Percentiles rank a stretch among this genome's conserved stretches.
Evolutionary conservation across 2,329 filamentous ascomycete species (phyloP).

Genomic region (Aspergillus sergii): DNA sequence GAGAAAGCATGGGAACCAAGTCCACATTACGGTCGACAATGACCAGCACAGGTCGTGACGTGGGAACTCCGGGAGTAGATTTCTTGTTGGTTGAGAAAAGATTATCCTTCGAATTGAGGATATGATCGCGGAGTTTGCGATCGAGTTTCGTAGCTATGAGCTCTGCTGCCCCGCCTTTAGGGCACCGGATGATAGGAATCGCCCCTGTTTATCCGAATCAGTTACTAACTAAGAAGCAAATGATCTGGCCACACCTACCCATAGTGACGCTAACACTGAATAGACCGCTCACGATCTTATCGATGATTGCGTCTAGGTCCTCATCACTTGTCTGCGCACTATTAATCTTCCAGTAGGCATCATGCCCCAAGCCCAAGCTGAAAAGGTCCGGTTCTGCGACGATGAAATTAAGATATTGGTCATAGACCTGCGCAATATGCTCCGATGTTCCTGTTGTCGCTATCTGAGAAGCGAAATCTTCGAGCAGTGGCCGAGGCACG

Average conservation of each 20-base stretch:
- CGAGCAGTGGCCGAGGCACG: conserved; percentile 82
- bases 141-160: conserved; percentile 94
- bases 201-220: conserved; percentile 59
- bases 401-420: conserved; percentile 97
- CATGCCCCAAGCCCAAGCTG: conserved; percentile 87
- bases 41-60: conserved; percentile 83
- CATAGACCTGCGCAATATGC: conserved; percentile 86
- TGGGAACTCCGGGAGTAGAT: conserved; percentile 64
- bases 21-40: conserved; percentile 96
- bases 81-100: conserved; percentile 75
- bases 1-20: conserved; percentile 96
- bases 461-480: conserved; percentile 91
- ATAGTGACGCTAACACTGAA: conserved; percentile 99
- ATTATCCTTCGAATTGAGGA: conserved; percentile 97
- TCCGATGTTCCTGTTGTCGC: conserved; percentile 83
- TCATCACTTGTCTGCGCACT: conserved; percentile 89
- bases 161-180: conserved; percentile 89
- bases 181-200: conserved; percentile 93
- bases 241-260: conserved; percentile 60
- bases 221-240: background rate
- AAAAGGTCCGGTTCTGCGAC: conserved; percentile 95
- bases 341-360: conserved; percentile 95
- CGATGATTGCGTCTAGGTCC: conserved; percentile 81
- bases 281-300: conserved; percentile 91
- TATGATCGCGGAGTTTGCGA: conserved; percentile 91